These are phyloP conservation scores for Phytopythium sindhum DNA, from an alignment of 352 stramenopile species.

Conservation along the genomic window DNA sequence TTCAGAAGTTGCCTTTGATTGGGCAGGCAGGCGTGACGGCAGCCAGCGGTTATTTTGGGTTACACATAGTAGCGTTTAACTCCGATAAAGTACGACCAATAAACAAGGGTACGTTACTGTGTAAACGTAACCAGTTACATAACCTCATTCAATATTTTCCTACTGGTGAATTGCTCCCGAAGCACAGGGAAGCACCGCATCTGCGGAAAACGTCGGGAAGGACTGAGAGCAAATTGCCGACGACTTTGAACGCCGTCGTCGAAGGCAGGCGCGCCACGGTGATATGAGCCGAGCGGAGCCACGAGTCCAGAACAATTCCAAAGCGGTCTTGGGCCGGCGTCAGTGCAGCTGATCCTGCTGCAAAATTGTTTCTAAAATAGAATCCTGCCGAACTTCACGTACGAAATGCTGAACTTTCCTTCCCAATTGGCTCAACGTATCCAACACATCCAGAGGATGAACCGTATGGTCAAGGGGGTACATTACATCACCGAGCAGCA, in stretches of 20 bases:
- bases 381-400: neutral
- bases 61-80: neutral
- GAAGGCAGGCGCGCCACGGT: neutral
- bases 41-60: constrained; percentile 3
- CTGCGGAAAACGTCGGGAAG: neutral
- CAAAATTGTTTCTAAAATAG: neutral
- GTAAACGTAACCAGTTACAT: too few species aligned
- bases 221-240: neutral
- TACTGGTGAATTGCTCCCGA: too few species aligned
- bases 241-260: too few species aligned
- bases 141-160: too few species aligned
- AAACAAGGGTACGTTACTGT: too few species aligned
- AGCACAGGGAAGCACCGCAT: too few species aligned
- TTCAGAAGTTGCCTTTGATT: constrained; percentile 4
- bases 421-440: neutral
- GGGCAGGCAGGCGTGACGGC: neutral
- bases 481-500: neutral
- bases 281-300: neutral
- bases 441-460: neutral
- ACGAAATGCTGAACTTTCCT: neutral
- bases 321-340: too few species aligned
- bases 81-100: neutral
- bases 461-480: too few species aligned
- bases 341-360: too few species aligned
- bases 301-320: neutral